Conservation (phyloP, 768 basidiomycete genomes). For the Porphyrellus cyaneotinctus region DNA sequence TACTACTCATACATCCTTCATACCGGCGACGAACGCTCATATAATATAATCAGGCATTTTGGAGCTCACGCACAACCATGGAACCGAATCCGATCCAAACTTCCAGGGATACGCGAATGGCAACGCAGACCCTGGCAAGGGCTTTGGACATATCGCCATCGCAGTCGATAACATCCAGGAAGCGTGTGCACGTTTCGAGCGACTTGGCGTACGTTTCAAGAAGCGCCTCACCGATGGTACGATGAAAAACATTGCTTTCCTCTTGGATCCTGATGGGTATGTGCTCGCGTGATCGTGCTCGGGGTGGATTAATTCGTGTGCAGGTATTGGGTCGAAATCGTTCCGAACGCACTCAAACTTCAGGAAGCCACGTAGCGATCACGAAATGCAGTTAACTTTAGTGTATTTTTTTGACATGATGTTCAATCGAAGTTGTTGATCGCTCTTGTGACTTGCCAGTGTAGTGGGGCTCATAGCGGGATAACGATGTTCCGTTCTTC, state of each 20-base stretch:
- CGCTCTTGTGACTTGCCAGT: background rate
- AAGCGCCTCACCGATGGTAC: slow-evolving; percentile 82
- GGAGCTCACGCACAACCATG: slow-evolving; percentile 87
- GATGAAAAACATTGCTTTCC: slow-evolving; percentile 83
- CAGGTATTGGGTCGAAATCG: slow-evolving; percentile 61
- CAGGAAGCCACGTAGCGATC: slow-evolving; percentile 9
- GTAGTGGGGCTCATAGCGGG: too few species aligned
- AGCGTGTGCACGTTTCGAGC: slow-evolving; percentile 81
- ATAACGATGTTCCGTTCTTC: background rate
- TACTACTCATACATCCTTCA: background rate
- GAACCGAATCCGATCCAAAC: slow-evolving; percentile 72
- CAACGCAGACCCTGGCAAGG: slow-evolving; percentile 75
- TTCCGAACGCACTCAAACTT: slow-evolving; percentile 34
- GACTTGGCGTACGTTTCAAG: slow-evolving; percentile 78
- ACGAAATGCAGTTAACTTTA: background rate
- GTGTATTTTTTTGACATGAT: background rate
- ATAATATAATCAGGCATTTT: slow-evolving; percentile 52
- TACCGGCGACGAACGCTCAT: background rate
- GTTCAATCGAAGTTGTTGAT: slow-evolving; percentile 6
- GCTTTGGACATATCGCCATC: slow-evolving; percentile 88
- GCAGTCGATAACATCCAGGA: slow-evolving; percentile 77
- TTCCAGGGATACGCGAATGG: slow-evolving; percentile 86
- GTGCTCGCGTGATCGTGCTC: background rate
- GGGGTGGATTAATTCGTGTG: background rate
- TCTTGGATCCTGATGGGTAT: slow-evolving; percentile 81